Evolutionary conservation across 306 rosid genomes (phyloP), one percentile per base, ranked within the genome.

Genomic region (Gastrolobium villosum): DNA sequence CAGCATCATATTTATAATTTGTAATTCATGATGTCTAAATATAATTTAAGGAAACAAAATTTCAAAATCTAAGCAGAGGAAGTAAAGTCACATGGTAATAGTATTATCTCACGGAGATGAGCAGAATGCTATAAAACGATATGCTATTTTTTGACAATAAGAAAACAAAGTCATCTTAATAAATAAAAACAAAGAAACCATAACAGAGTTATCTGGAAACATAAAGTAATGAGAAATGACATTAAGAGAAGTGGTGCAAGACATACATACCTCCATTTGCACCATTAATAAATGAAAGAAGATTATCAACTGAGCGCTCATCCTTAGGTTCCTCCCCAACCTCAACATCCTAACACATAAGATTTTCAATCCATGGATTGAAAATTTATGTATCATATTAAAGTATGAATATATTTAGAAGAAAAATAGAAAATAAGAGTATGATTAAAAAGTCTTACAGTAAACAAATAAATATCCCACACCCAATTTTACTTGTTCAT

Each of bases 241-340:
- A 71, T 48, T 37, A 20, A 71, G 48, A 57, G 31, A 70, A 59
- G 50, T 20, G 26, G 57, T 49, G 45, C 57, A 72, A 32, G 67
- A 28, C 59, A 52, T 39, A 63, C 56, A 80, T 86, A 90, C 98
- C 92, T 86, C 83, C 82, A 53, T 86, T 86, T 72, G 80, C 92
- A 68, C 94, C 96, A 78, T 94, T 94, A 70, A 94, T 94, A 82
- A 88, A 94, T 72, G 97, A 87, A 83, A 94, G 87, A 34, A 94
- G 91, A 77, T 94, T 97, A 78, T 94, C 98, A 6, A 94, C 91
- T 34, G 98, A 94, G 65, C 97, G 97, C 49, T 91, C 92, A 77
- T 91, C 97, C 54, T 91, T 90, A 36, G 36, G 89, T 78, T 91
- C 97, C 84, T 76, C 95, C 86, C 83, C 97, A 57, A 79, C 79